Base-by-base conservation (phyloP, 139 green algal species). In the Coelastrella sp. region DNA sequence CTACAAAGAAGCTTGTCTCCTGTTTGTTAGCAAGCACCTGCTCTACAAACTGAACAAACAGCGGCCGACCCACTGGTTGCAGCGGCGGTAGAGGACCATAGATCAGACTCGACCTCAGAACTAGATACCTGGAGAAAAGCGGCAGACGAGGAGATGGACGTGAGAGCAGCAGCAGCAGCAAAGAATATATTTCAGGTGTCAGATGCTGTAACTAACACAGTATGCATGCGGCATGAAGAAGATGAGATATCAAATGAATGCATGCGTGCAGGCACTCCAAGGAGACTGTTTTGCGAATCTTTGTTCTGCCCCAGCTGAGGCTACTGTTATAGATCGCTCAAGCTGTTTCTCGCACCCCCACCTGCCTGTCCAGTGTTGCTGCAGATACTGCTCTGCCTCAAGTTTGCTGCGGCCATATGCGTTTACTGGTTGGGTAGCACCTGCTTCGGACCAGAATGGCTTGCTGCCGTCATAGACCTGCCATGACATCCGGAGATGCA, bases 41-140 rank as follows among this genome's bases (percentile, higher is more conserved):
- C 69, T 93, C 91, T 45, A 96, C 84, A 66, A 93, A 96, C 88
- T 97, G 93, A 45, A 96, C 69, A 85, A 96, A 96, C 13, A 93
- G 91, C 11, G 88, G 41, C 5, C 92, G 83, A 0, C 35, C 37
- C 34, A 93, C 89, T 34, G 93, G 87, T 13, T 89, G 43, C 40
- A 84, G 60, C 6, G 93, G 90, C 0, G 94, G 81, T 43, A 86
- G 83, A n/a, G 93, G 91, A 8, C 94, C 94, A 38, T 93, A 94
- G 78, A 98, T 98, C 81, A 97, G 93, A 71, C 82, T 92, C 68
- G 82, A 89, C 4, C 94, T 79, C 38, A 98, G 90, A 50, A 94
- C 94, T 60, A 92, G 88, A 71, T 45, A 74, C 30, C 66, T 45
- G 30, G 2, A 43, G 19, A 48, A 25, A 66, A 11, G 7, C 19